Evolutionary conservation across 257 asterid species (phyloP).

Genomic region (Salvia miltiorrhiza): DNA sequence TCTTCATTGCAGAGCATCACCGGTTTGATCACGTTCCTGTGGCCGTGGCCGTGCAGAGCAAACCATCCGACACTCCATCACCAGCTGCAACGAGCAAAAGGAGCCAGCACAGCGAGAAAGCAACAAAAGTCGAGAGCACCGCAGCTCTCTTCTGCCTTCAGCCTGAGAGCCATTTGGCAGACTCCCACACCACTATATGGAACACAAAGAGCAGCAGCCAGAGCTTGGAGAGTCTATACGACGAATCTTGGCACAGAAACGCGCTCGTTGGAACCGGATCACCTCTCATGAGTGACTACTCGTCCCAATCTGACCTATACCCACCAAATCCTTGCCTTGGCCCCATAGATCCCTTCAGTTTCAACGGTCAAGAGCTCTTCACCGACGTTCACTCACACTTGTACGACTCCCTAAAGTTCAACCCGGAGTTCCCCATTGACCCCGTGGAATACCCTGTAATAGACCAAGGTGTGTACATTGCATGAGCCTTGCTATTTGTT

Average conservation of each 20-base stretch:
- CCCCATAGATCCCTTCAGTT: conserved; percentile 32
- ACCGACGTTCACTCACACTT: conserved; percentile 41
- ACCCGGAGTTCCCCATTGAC: conserved; percentile 45
- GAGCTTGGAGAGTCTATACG: conserved; percentile 29
- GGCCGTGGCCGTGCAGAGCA: conserved; percentile 19
- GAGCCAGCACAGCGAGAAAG: conserved; percentile 24
- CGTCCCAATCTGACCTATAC: conserved; percentile 38
- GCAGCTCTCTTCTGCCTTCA: conserved; percentile 35
- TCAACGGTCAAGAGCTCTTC: conserved; percentile 35
- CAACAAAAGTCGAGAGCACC: conserved; percentile 28
- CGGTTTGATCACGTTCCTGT: conserved; percentile 27
- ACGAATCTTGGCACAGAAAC: conserved; percentile 36
- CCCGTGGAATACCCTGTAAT: conserved; percentile 58
- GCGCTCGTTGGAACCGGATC: conserved; percentile 32
- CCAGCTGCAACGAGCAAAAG: conserved; percentile 6
- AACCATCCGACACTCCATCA: conserved; percentile 17
- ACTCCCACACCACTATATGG: conserved; percentile 31
- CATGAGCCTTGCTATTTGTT: conserved; percentile 26
- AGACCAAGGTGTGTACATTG: conserved; percentile 66
- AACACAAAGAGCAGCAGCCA: conserved; percentile 35
- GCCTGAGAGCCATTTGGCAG: conserved; percentile 32
- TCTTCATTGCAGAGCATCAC: conserved; percentile 25
- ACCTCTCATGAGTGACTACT: conserved; percentile 20
- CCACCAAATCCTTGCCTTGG: conserved; percentile 27
- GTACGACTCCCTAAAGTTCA: conserved; percentile 45